phyloP scores from a whole-genome alignment of 345 rosid species.

The Dovyalis caffra region DNA sequence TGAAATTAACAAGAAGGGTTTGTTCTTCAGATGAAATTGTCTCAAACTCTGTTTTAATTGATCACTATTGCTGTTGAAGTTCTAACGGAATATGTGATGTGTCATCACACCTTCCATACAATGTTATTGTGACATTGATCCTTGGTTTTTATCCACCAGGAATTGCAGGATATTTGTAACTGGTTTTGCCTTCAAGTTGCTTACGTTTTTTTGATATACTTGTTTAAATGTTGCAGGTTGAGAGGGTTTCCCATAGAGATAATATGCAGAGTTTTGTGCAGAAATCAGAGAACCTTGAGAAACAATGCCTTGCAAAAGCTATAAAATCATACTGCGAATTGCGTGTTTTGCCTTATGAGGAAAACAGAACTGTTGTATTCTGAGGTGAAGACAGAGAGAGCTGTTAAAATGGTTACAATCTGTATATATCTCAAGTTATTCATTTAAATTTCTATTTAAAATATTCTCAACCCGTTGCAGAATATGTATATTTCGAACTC shows the following conservation, averaged over 20 bases:
- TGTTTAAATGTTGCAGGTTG: constrained; percentile 58
- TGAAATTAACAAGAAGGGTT: not conserved
- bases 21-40: not conserved
- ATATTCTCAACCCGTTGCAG: not conserved
- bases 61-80: not conserved
- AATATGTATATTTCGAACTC: not conserved
- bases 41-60: not conserved
- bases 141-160: not conserved
- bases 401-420: not conserved
- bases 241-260: constrained; percentile 90
- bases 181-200: not conserved
- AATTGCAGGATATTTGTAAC: not conserved
- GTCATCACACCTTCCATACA: not conserved
- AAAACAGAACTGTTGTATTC: constrained; percentile 75
- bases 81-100: not conserved
- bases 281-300: constrained; percentile 93
- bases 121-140: not conserved
- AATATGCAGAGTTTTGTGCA: constrained; percentile 71
- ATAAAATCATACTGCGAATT: constrained; percentile 80
- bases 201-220: constrained; percentile 4
- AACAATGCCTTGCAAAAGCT: constrained; percentile 79
- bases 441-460: not conserved
- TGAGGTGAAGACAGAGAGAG: constrained; percentile 19
- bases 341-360: constrained; percentile 70
- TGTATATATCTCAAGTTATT: not conserved